Base-by-base conservation (phyloP, 2,329 filamentous ascomycete species). In the Elsinoe perseae region DNA sequence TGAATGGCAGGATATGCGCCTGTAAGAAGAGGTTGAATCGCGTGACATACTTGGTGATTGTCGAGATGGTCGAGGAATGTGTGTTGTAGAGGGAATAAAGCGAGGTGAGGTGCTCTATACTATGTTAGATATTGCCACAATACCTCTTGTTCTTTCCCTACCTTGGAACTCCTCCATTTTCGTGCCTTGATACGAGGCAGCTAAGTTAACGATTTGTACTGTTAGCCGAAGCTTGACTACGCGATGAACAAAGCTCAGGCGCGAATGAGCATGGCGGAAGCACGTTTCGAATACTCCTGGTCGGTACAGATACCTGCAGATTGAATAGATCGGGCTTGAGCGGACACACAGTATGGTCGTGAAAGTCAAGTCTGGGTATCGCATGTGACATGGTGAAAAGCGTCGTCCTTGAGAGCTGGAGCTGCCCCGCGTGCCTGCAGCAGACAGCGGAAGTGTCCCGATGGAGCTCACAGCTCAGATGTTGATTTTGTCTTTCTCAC, bases 1-100 rank as follows among this genome's bases (percentile, higher is more conserved):
- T 56, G 60, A 69, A 58, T 10, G 65, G 66, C 27, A 61, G 48
- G 40, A 66, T 44, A 58, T 64, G 66, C 16, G 64, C 60, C 54
- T 63, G 62, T 23, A 58, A 23, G 12, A 44, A 44, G 16, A 43
- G 32, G 50, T 44, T 56, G n/a, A 43, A 21, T 25, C 56, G 40
- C 34, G 14, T 56, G 27, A 54, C 34, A 44, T 32, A 46, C 42
- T 34, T 46, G 10, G 36, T 46, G 50, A 56, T 16, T 4, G 42
- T 42, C 12, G 48, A 54, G 7, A 50, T 25, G 8, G 56, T 56
- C 14, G 53, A 56, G 5, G 53, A 56, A 42, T 56, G 53, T 14
- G 40, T 46, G 25, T 36, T 46, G 40, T 56, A 56, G 18, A 56
- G 34, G n/a, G 53, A 46, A 28, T 56, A 56, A n/a, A 56, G 53